Conservation (phyloP, 305 asterid species). For the Fraxinus dipetala region DNA sequence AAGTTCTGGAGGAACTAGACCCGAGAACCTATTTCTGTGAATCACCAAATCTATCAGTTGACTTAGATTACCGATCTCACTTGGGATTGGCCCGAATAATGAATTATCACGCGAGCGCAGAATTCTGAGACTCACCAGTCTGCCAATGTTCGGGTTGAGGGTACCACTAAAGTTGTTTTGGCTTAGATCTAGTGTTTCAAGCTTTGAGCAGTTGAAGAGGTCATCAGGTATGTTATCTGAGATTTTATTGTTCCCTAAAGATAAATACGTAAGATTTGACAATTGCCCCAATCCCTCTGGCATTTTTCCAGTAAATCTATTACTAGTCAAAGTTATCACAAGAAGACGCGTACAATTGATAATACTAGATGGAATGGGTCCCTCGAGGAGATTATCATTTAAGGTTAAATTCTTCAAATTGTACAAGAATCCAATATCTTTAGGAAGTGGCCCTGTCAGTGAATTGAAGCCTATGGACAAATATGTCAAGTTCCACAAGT, state of each 20-base stretch:
- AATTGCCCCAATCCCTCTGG: slow-evolving; percentile 53
- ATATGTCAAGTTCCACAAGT: slow-evolving; percentile 53
- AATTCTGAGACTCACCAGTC: slow-evolving; percentile 41
- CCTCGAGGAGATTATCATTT: slow-evolving; percentile 44
- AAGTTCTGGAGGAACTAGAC: slow-evolving; percentile 53
- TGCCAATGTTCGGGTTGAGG: slow-evolving; percentile 47
- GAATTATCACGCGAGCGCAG: slow-evolving; percentile 34
- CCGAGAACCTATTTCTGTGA: slow-evolving; percentile 51
- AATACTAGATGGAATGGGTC: slow-evolving; percentile 63
- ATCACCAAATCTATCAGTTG: slow-evolving; percentile 45
- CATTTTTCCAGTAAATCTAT: slow-evolving; percentile 46
- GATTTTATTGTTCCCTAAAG: slow-evolving; percentile 47
- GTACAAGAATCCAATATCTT: slow-evolving; percentile 47
- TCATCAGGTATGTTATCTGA: slow-evolving; percentile 61
- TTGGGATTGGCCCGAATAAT: slow-evolving; percentile 56
- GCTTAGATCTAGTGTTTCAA: slow-evolving; percentile 41
- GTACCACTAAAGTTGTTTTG: slow-evolving; percentile 42
- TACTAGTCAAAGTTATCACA: slow-evolving; percentile 31
- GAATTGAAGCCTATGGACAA: slow-evolving; percentile 63
- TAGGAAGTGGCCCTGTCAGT: slow-evolving; percentile 60
- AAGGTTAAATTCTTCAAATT: slow-evolving; percentile 62
- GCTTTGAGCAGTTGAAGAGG: slow-evolving; percentile 53
- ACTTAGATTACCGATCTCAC: slow-evolving; percentile 58
- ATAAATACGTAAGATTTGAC: slow-evolving; percentile 43
- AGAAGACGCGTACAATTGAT: slow-evolving; percentile 57